Conservation (phyloP, 345 rosid species). For the Geranium brycei region DNA sequence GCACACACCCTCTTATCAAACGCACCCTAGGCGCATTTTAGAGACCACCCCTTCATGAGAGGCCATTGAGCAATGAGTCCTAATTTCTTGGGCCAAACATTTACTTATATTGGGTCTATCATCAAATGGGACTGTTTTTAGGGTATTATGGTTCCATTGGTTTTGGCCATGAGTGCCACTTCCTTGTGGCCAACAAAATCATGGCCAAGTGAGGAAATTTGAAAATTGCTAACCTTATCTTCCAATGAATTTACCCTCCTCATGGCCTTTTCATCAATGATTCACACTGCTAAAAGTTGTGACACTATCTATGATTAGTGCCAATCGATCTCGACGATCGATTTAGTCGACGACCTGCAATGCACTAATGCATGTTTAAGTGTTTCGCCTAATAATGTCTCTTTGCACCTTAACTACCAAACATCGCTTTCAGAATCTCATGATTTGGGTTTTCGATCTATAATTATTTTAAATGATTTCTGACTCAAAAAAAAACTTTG, state of each 20-base stretch:
- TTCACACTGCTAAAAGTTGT: constrained; percentile 35
- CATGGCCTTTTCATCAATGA: constrained; percentile 17
- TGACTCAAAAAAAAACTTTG: no score
- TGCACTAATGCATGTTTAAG: no score
- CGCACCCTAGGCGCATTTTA: constrained; percentile 34
- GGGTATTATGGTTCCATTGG: no score
- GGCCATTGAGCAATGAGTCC: not conserved
- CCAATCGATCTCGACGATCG: no score
- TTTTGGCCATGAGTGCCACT: constrained; percentile 26
- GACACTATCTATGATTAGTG: constrained; percentile 12
- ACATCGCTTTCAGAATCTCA: constrained; percentile 39
- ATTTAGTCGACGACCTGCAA: no score
- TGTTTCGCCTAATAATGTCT: not conserved
- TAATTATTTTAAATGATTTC: no score
- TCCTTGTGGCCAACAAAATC: constrained; percentile 78
- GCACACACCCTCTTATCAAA: constrained; percentile 1
- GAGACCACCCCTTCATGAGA: not conserved
- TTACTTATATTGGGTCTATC: not conserved
- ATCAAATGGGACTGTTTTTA: not conserved
- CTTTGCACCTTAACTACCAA: constrained; percentile 9
- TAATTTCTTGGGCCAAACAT: not conserved
- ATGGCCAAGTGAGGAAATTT: constrained; percentile 27
- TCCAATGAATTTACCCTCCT: not conserved
- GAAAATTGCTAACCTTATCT: constrained; percentile 37
- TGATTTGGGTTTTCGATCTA: constrained; percentile 29